Evolutionary conservation across 1,284 basidiomycete species (phyloP), one percentile per base, ranked within the genome.

Genomic region (Microbotryomycetes sp.): DNA sequence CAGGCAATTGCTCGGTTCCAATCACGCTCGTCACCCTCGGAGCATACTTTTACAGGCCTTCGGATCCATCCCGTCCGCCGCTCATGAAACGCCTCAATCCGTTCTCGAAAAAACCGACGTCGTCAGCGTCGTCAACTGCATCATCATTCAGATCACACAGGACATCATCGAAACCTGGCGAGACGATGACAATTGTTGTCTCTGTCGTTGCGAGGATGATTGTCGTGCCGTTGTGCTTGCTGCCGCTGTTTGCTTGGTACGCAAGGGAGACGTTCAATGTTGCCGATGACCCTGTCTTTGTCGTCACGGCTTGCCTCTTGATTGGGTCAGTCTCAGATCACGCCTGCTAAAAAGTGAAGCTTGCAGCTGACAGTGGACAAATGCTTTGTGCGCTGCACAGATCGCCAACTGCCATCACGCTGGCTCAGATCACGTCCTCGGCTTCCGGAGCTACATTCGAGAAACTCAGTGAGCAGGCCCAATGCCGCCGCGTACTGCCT

Each of bases 21-120:
- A 69, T 78, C 52, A 78, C 77, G 24, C 73, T 78, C 64, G 71
- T 78, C 15, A 76, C 77, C 50, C 72, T 78, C 27, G 77, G 77
- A 28, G 72, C 72, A 29, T 74, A 73, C 54, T 73, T 74, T 52
- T 68, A 60, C 60, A 53, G 57, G 16, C 62, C 53, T 27, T 60
- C 59, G 9, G 31, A 57, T 3, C 21, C 64, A 26, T 16, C 52
- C 24, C n/a, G 59, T 2, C 26, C 57, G 5, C 54, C 57, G 6
- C 23, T 35, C 52, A 21, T 49, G 27, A 18, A 41, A 13, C 53
- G 54, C 3, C 48, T 56, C 18, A 60, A 55, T 16, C 59, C 54
- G 9, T 53, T 47, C 50, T 60, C 47, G 23, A n/a, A n/a, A 24
- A 45, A n/a, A 45, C 41, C 41, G 41, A 45, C 13, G 41, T n/a